A percentile compares a stretch with the other conserved stretches of the same genome.
Conservation (phyloP, 331 rosid genomes). For the Stylosanthes scabra region DNA sequence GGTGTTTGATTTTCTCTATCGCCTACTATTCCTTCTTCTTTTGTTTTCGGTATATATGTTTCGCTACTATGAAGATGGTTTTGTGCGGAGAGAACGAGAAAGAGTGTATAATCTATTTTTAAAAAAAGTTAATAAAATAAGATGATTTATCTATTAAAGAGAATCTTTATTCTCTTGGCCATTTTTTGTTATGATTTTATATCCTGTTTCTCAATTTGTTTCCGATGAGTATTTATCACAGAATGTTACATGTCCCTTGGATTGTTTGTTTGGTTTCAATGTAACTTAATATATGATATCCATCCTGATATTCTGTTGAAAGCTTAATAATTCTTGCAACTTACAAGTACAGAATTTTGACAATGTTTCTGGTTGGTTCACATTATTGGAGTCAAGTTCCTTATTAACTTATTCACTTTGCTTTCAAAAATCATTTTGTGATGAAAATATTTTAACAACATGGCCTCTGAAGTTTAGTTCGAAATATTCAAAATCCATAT, state of each 20-base stretch:
- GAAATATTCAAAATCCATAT: background rate
- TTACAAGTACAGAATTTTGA: constrained; percentile 27
- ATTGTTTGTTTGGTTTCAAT: background rate
- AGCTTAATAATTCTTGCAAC: constrained; percentile 24
- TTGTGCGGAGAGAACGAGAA: too few species aligned
- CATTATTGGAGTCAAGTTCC: constrained; percentile 6
- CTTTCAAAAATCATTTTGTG: background rate
- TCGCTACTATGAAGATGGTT: too few species aligned
- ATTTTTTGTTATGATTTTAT: too few species aligned
- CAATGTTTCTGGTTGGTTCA: background rate
- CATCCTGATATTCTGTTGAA: constrained; percentile 2
- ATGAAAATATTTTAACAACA: background rate
- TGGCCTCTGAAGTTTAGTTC: constrained; percentile 29
- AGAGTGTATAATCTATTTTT: too few species aligned
- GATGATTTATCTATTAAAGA: too few species aligned
- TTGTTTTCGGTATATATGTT: too few species aligned
- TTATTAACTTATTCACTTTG: background rate
- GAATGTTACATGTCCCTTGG: background rate
- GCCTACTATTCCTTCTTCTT: background rate
- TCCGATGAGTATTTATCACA: background rate
- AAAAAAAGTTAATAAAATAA: too few species aligned
- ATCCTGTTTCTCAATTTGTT: constrained; percentile 6
- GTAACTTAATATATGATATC: constrained; percentile 14
- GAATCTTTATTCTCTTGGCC: too few species aligned
- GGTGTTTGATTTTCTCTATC: constrained; percentile 4